Evolutionary conservation across 2,329 filamentous ascomycete species (phyloP).

Genomic region (Dryadomyces quercivorus): DNA sequence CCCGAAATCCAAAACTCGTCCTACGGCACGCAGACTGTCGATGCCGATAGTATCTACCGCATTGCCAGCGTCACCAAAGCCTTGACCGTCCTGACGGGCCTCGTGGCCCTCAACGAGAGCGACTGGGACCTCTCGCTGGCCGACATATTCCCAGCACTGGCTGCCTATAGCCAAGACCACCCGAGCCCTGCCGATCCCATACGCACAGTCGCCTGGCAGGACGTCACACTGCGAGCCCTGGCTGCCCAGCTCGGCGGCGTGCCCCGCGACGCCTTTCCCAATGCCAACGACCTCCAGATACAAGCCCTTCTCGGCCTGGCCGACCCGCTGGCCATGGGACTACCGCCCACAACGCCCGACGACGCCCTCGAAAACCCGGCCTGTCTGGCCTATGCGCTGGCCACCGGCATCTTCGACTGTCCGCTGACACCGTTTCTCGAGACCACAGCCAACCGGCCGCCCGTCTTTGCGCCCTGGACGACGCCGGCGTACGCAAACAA

Average conservation of each 20-base stretch:
- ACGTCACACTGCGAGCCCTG: slow-evolving; percentile 15
- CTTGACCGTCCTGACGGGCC: slow-evolving; percentile 19
- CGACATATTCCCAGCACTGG: slow-evolving; percentile 6
- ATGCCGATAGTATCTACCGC: slow-evolving; percentile 23
- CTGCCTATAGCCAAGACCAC: slow-evolving; percentile 9
- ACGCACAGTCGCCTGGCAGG: slow-evolving; percentile 18
- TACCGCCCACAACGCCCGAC: neutral
- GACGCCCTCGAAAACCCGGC: slow-evolving; percentile 6
- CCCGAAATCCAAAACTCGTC: slow-evolving; percentile 13
- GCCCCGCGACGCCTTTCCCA: slow-evolving; percentile 11
- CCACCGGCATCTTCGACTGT: neutral
- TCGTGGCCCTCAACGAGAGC: slow-evolving; percentile 6
- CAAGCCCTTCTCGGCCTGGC: neutral
- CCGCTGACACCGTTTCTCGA: neutral
- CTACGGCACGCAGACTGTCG: slow-evolving; percentile 17
- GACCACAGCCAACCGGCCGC: slow-evolving; percentile 16
- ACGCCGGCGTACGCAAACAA: slow-evolving; percentile 37
- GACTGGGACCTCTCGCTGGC: slow-evolving; percentile 6
- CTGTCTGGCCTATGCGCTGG: neutral
- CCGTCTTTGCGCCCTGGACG: slow-evolving; percentile 29
- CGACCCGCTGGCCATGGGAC: slow-evolving; percentile 3
- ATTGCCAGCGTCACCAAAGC: slow-evolving; percentile 26
- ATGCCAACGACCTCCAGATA: slow-evolving; percentile 1
- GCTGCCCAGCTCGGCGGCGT: slow-evolving; percentile 15
- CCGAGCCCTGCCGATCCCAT: slow-evolving; percentile 15